Percentiles rank a stretch among this genome's conserved stretches.
phyloP scores from a whole-genome alignment of 768 basidiomycete species.

The Trametes coccinea region DNA sequence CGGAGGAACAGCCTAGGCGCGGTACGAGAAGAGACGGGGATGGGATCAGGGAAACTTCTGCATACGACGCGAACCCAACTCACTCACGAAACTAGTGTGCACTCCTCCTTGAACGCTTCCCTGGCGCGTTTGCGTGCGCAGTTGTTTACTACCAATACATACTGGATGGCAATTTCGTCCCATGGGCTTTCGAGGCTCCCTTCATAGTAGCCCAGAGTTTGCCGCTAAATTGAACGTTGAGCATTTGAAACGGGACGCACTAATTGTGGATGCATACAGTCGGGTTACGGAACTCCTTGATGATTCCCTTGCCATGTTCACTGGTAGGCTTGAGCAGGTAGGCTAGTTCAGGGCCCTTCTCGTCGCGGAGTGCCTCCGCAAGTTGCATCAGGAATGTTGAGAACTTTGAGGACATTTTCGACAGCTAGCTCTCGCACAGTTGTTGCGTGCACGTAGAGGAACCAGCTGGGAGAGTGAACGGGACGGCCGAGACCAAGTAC shows the following conservation, averaged over 20 bases:
- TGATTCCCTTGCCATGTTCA: conserved; percentile 73
- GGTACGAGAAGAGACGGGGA: background rate
- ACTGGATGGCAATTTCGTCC: conserved; percentile 86
- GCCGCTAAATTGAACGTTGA: background rate
- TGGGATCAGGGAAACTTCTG: conserved; percentile 15
- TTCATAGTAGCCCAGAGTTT: conserved; percentile 47
- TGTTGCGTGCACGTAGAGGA: too few relatives aligned
- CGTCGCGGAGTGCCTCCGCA: conserved; percentile 56
- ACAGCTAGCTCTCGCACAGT: too few relatives aligned
- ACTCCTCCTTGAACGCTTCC: conserved; percentile 83
- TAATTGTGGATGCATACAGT: conserved; percentile 36
- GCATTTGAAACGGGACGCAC: too few relatives aligned
- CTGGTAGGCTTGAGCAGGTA: conserved; percentile 76
- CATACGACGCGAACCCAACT: background rate
- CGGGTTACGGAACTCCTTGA: conserved; percentile 68
- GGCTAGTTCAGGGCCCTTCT: conserved; percentile 70
- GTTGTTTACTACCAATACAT: conserved; percentile 73
- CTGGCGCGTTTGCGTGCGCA: conserved; percentile 63
- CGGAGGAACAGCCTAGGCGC: conserved; percentile 64
- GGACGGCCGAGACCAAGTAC: too few relatives aligned
- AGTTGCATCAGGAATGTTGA: conserved; percentile 60
- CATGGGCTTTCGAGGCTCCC: conserved; percentile 72
- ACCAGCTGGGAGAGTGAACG: too few relatives aligned
- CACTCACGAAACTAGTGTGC: conserved; percentile 72
- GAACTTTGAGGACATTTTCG: conserved; percentile 44